These are phyloP conservation scores for Solanum appendiculatum DNA, from an alignment of 257 asterid genomes.

Conservation along the genomic window DNA sequence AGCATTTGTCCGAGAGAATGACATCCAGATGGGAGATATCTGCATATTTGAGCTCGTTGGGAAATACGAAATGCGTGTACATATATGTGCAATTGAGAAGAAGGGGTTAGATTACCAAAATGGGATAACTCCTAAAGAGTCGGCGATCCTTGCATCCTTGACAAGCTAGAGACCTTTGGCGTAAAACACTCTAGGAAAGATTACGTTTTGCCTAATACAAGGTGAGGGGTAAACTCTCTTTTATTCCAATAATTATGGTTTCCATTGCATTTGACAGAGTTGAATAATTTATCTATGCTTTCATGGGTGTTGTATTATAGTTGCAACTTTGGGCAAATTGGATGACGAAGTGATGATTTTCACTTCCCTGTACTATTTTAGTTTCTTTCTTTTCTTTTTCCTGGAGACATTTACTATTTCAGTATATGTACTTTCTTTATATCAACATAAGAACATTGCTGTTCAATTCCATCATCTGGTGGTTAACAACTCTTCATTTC, in stretches of 20 bases:
- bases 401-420: background rate
- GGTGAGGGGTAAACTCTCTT: background rate
- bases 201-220: background rate
- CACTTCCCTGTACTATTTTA: background rate
- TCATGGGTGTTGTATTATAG: too few relatives aligned
- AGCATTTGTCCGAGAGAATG: conserved; percentile 86
- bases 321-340: background rate
- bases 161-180: background rate
- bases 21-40: conserved; percentile 80
- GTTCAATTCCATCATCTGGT: background rate
- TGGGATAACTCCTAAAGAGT: conserved; percentile 17
- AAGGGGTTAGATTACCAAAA: conserved; percentile 40
- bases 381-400: background rate
- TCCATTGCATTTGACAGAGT: background rate
- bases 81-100: conserved; percentile 54
- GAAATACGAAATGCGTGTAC: conserved; percentile 77
- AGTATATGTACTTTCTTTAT: background rate
- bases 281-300: too few relatives aligned
- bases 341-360: background rate
- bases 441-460: background rate
- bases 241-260: background rate
- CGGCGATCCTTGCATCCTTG: background rate
- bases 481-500: background rate
- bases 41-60: conserved; percentile 90
- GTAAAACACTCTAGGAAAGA: background rate